phyloP scores from a whole-genome alignment of 2,329 filamentous ascomycete genomes.

The Kalaharituber pfeilii region DNA sequence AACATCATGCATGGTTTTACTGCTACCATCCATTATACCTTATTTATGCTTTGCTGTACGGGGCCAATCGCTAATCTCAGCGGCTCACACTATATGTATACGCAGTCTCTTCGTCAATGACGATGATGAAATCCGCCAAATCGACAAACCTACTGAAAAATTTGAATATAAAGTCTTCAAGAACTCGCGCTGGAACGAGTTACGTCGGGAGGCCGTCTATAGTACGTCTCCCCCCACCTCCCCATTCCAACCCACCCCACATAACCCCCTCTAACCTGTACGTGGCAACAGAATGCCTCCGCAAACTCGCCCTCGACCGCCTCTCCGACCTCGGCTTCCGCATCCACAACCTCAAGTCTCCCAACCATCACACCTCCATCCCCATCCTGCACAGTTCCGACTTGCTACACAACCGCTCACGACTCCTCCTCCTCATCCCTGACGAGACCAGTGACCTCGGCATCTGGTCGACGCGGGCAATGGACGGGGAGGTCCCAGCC shows the following conservation, averaged over 20 bases:
- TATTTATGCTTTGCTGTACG: slow-evolving; percentile 1
- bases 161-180: slow-evolving; percentile 59
- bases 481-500: slow-evolving; percentile 8
- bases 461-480: slow-evolving; percentile 13
- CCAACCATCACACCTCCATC: slow-evolving; percentile 39
- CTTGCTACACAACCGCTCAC: slow-evolving; percentile 10
- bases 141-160: slow-evolving; percentile 46
- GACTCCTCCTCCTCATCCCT: slow-evolving; percentile 10
- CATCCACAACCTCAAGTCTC: slow-evolving; percentile 41
- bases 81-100: neutral
- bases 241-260: too few relatives aligned
- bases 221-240: slow-evolving; percentile 32
- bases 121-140: slow-evolving; percentile 54
- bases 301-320: slow-evolving; percentile 40
- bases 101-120: slow-evolving; percentile 24
- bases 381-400: slow-evolving; percentile 45
- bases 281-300: slow-evolving; percentile 17
- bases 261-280: slow-evolving; percentile 21
- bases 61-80: neutral
- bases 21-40: neutral
- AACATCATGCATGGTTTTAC: slow-evolving; percentile 4
- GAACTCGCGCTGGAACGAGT: slow-evolving; percentile 54
- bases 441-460: slow-evolving; percentile 11
- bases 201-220: slow-evolving; percentile 58
- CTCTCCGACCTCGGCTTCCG: slow-evolving; percentile 43